Percentiles rank a stretch among this genome's conserved stretches.
These are phyloP conservation scores for Rubia peregrina DNA, from an alignment of 305 asterid genomes.

Conservation along the genomic window DNA sequence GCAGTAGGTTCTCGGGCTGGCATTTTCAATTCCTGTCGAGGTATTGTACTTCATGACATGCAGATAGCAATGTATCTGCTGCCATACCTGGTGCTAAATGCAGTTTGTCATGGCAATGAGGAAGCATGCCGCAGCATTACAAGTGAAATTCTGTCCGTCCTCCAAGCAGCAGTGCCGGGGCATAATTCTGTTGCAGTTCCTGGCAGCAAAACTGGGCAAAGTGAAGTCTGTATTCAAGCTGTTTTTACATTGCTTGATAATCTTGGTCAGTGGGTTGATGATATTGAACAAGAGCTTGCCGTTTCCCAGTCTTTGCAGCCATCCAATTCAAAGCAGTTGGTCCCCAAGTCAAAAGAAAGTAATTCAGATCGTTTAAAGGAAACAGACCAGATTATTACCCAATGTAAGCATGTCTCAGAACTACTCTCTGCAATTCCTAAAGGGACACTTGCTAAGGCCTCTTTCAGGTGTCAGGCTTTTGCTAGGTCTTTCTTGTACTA, in stretches of 20 bases:
- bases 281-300: constrained; percentile 81
- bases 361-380: constrained; percentile 29
- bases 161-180: constrained; percentile 73
- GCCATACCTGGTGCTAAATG: constrained; percentile 88
- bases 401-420: constrained; percentile 75
- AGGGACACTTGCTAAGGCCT: constrained; percentile 85
- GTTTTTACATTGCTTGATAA: constrained; percentile 93
- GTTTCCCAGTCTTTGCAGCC: constrained; percentile 71
- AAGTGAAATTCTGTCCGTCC: constrained; percentile 80
- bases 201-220: constrained; percentile 66
- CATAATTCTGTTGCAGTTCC: constrained; percentile 41
- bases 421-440: constrained; percentile 88
- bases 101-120: constrained; percentile 82
- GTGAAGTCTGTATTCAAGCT: constrained; percentile 96
- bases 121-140: constrained; percentile 88
- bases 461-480: constrained; percentile 95
- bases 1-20: constrained; percentile 81
- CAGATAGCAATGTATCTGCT: constrained; percentile 93
- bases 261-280: constrained; percentile 99
- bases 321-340: constrained; percentile 51
- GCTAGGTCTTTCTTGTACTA: constrained; percentile 89
- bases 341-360: constrained; percentile 53
- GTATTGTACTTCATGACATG: constrained; percentile 93
- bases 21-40: constrained; percentile 94
- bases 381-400: constrained; percentile 57